A percentile compares a stretch with the other conserved stretches of the same genome.
Evolutionary conservation across 1,284 basidiomycete species (phyloP).

Genomic region (Takashimella tepidaria): DNA sequence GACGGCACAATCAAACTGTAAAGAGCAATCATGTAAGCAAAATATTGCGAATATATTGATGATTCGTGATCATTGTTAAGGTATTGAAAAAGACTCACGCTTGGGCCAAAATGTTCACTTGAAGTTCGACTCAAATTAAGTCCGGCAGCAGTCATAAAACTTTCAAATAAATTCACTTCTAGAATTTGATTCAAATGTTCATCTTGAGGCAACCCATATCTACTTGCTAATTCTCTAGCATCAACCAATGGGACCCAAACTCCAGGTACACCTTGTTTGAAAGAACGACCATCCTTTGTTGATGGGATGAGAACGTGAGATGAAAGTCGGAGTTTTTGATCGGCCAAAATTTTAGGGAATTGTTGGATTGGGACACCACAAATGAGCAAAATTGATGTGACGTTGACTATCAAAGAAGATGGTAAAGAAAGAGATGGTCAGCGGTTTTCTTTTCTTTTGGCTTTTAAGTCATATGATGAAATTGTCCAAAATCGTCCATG

Average conservation of each 20-base stretch:
- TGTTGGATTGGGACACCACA: conserved; percentile 26
- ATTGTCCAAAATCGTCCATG: too few species aligned
- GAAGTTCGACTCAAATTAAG: conserved; percentile 33
- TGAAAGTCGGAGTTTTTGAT: conserved; percentile 23
- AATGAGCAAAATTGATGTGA: conserved; percentile 34
- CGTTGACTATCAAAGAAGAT: conserved; percentile 30
- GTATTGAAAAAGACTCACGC: conserved; percentile 19
- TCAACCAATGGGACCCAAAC: conserved; percentile 36
- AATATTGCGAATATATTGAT: too few species aligned
- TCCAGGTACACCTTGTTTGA: conserved; percentile 32
- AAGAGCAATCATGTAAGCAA: conserved; percentile 1
- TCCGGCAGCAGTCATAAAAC: conserved; percentile 34
- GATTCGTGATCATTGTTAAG: conserved; percentile 6
- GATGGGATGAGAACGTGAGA: conserved; percentile 17
- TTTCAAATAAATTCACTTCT: conserved; percentile 34
- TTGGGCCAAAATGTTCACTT: conserved; percentile 31
- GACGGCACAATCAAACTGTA: neutral
- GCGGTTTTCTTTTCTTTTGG: too few species aligned
- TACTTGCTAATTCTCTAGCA: conserved; percentile 30
- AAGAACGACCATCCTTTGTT: conserved; percentile 12
- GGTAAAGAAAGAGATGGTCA: conserved; percentile 6
- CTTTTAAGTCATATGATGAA: too few species aligned
- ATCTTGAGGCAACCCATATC: conserved; percentile 16
- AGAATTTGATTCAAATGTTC: conserved; percentile 29
- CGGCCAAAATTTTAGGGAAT: conserved; percentile 27